These are phyloP conservation scores for Fomitopsis pulvina DNA, from an alignment of 768 basidiomycete genomes.

Conservation along the genomic window DNA sequence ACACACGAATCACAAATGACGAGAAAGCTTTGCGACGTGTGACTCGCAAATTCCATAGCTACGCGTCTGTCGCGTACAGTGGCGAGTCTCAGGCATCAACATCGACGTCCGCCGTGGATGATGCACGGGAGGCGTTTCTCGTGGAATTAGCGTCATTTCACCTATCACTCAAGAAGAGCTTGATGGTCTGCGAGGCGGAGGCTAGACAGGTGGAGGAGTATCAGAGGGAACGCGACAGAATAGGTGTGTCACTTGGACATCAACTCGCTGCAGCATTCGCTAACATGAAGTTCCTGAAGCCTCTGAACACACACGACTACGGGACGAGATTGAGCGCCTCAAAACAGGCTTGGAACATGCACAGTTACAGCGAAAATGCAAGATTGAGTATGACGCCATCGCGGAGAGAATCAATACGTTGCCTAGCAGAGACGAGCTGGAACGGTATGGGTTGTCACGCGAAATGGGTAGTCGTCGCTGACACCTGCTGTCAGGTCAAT, in stretches of 20 bases:
- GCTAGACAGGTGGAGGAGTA: conserved; percentile 82
- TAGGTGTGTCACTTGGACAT: conserved; percentile 48
- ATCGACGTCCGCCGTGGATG: conserved; percentile 38
- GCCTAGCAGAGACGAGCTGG: conserved; percentile 70
- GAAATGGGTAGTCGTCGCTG: not conserved
- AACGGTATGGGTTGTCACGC: conserved; percentile 45
- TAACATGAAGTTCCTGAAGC: conserved; percentile 34
- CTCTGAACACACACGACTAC: conserved; percentile 60
- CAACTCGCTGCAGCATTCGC: conserved; percentile 1
- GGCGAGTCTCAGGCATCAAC: conserved; percentile 27
- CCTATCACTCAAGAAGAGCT: conserved; percentile 66
- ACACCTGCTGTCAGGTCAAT: conserved; percentile 45
- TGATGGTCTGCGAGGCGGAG: conserved; percentile 83
- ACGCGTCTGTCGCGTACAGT: conserved; percentile 50
- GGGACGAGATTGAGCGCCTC: conserved; percentile 69
- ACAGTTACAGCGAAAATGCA: conserved; percentile 65
- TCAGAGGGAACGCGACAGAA: conserved; percentile 59
- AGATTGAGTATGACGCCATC: conserved; percentile 83
- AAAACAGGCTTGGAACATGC: conserved; percentile 74
- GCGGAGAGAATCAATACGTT: conserved; percentile 78
- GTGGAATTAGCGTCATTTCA: conserved; percentile 75
- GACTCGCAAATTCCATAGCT: conserved; percentile 76
- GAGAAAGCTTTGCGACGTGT: conserved; percentile 73
- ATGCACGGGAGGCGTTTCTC: conserved; percentile 74
- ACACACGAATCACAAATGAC: conserved; percentile 76